phyloP scores from a whole-genome alignment of 2,329 filamentous ascomycete genomes.

The Monilinia laxa region DNA sequence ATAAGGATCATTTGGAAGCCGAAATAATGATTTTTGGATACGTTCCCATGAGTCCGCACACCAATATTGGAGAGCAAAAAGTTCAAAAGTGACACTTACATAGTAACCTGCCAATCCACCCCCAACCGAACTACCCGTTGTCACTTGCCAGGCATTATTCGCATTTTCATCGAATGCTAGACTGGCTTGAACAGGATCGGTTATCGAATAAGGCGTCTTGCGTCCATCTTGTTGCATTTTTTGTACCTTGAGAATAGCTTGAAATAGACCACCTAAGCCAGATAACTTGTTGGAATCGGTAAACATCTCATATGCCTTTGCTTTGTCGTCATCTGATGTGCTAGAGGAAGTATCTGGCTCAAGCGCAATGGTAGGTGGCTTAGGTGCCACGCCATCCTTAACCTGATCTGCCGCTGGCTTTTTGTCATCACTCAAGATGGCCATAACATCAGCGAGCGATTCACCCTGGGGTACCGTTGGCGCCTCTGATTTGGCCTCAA shows the following conservation, averaged over 20 bases:
- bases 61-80: background rate
- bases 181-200: background rate
- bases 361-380: background rate
- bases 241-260: background rate
- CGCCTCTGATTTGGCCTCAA: background rate
- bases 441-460: background rate
- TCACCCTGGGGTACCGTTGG: background rate
- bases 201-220: background rate
- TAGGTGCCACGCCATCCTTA: background rate
- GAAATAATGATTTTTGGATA: too few species aligned
- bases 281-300: background rate
- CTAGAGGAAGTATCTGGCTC: background rate
- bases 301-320: background rate
- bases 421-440: background rate
- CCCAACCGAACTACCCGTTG: background rate
- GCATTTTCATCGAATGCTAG: conserved; percentile 7
- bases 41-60: too few species aligned
- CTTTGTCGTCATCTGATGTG: background rate
- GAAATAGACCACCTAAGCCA: background rate
- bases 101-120: background rate
- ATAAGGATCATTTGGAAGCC: too few species aligned
- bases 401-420: background rate
- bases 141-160: background rate
- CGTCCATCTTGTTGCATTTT: background rate
- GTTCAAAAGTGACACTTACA: background rate